phyloP scores from a whole-genome alignment of 1,284 basidiomycete genomes.

The Ceratobasidium sp. region DNA sequence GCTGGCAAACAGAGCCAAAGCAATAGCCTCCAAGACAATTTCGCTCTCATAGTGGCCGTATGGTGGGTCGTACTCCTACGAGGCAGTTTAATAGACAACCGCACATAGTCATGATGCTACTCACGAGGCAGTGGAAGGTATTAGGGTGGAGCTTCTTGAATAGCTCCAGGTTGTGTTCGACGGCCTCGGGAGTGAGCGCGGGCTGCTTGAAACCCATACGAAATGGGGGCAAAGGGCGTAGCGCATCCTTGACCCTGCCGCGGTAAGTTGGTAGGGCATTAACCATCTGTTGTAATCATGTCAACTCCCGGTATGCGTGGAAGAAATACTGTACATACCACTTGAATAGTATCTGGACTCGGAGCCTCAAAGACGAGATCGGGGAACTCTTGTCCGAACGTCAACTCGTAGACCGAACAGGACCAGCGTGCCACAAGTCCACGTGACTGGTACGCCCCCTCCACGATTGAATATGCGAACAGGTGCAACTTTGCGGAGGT shows the following conservation, averaged over 20 bases:
- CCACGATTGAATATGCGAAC: background rate
- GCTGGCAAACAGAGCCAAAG: background rate
- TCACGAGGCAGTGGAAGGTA: slow-evolving; percentile 19
- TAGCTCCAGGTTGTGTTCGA: background rate
- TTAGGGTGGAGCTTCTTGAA: background rate
- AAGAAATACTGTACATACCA: background rate
- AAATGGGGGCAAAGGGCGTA: background rate
- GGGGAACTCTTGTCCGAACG: background rate
- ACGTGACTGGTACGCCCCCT: slow-evolving; percentile 11
- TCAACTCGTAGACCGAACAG: background rate
- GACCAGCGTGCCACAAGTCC: background rate
- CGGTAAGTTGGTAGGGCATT: slow-evolving; percentile 7
- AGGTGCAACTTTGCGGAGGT: background rate
- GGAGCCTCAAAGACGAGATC: background rate
- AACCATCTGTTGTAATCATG: background rate
- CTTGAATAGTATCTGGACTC: background rate
- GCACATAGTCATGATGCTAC: background rate
- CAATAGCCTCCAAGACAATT: background rate
- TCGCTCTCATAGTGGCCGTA: slow-evolving; percentile 2
- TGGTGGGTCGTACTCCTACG: background rate
- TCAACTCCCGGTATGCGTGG: background rate
- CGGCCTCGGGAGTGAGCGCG: background rate
- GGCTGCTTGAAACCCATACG: background rate
- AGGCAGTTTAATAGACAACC: background rate
- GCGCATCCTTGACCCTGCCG: slow-evolving; percentile 2